Conservation (phyloP, 164 flowering plant genomes). For the Nelumbo lutea region DNA sequence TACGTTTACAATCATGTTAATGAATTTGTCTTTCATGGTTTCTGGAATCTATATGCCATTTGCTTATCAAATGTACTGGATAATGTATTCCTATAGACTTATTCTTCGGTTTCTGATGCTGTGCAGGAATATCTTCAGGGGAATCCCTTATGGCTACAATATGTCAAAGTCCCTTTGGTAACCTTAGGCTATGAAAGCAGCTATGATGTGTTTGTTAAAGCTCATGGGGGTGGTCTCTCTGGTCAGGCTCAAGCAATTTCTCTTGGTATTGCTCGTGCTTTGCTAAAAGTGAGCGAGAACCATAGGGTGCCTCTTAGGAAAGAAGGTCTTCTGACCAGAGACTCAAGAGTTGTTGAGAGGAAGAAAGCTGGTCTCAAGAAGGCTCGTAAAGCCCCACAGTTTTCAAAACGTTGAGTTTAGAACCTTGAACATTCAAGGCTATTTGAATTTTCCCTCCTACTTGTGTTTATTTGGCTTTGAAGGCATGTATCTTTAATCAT, state of each 20-base stretch:
- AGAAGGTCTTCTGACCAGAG: conserved; percentile 91
- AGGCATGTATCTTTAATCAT: too few relatives aligned
- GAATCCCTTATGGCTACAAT: conserved; percentile 86
- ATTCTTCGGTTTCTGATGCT: conserved; percentile 2
- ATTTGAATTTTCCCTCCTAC: too few relatives aligned
- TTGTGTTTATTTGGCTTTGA: too few relatives aligned
- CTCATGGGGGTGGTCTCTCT: conserved; percentile 93
- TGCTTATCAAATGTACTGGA: too few relatives aligned
- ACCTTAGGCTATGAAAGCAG: conserved; percentile 63
- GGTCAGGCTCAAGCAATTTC: conserved; percentile 99
- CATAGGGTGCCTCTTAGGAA: conserved; percentile 62
- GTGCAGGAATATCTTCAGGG: conserved; percentile 96
- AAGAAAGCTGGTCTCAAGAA: conserved; percentile 92
- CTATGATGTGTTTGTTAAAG: conserved; percentile 92
- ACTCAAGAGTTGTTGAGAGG: conserved; percentile 52
- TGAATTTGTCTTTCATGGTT: too few relatives aligned
- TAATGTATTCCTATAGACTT: too few relatives aligned
- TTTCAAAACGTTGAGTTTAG: conserved; percentile 68
- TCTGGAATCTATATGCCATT: too few relatives aligned
- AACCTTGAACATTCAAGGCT: background rate
- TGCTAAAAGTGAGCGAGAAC: conserved; percentile 62
- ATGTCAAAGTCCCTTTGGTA: conserved; percentile 67
- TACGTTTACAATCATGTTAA: too few relatives aligned
- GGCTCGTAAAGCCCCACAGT: conserved; percentile 94
- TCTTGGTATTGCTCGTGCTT: conserved; percentile 89